phyloP scores from a whole-genome alignment of 2,329 filamentous ascomycete species.

The Cordyceps javanica region DNA sequence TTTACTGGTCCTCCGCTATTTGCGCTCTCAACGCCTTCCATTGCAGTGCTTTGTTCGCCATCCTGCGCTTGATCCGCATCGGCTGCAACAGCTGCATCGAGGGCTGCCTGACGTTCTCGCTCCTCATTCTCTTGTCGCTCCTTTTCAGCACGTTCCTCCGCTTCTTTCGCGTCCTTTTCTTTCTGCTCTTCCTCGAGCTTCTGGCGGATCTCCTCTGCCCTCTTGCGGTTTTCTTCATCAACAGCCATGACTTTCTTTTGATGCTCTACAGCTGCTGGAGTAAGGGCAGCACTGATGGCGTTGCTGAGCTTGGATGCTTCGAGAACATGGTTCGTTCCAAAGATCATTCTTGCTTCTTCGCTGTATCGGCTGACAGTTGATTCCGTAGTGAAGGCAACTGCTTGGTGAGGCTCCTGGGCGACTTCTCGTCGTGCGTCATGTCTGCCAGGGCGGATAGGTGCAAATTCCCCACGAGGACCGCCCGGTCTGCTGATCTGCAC shows the following conservation, averaged over 20 bases:
- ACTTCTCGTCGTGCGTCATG: slow-evolving; percentile 43
- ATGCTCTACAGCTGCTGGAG: slow-evolving; percentile 77
- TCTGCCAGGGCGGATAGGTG: slow-evolving; percentile 34
- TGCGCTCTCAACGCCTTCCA: slow-evolving; percentile 70
- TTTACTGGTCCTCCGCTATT: not conserved
- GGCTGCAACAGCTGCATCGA: slow-evolving; percentile 52
- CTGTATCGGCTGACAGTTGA: slow-evolving; percentile 75
- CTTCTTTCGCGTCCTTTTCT: slow-evolving; percentile 22
- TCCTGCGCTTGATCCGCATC: slow-evolving; percentile 10
- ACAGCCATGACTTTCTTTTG: slow-evolving; percentile 64
- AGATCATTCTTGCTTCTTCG: slow-evolving; percentile 84
- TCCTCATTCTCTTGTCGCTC: slow-evolving; percentile 69
- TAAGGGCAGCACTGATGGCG: slow-evolving; percentile 64
- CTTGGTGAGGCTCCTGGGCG: slow-evolving; percentile 60
- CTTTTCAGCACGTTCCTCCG: slow-evolving; percentile 57
- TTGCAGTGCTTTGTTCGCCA: slow-evolving; percentile 37
- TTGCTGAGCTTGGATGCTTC: slow-evolving; percentile 67
- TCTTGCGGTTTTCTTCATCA: slow-evolving; percentile 44
- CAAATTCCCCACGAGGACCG: slow-evolving; percentile 44
- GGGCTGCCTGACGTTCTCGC: slow-evolving; percentile 53
- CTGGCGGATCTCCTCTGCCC: slow-evolving; percentile 52
- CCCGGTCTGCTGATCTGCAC: slow-evolving; percentile 51
- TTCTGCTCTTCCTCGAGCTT: slow-evolving; percentile 59
- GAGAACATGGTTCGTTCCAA: slow-evolving; percentile 53
- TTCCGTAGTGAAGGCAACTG: slow-evolving; percentile 67